Base-by-base conservation (phyloP, 2,329 filamentous ascomycete genomes). In the Cercospora berteroae region DNA sequence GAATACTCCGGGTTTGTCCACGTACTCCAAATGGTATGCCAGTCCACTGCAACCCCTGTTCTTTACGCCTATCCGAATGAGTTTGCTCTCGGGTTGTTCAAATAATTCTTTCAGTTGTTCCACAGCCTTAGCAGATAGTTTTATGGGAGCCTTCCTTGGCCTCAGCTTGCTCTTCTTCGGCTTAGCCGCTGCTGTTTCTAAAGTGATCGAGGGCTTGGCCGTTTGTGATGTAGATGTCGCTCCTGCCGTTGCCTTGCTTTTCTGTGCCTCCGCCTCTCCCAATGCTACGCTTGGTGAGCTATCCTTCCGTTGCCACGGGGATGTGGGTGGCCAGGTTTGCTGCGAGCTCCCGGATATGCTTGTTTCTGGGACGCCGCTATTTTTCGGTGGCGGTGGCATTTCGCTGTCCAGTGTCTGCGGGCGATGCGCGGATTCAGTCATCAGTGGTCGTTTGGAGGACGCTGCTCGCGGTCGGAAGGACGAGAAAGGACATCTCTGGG, bases 11-110 rank as follows among this genome's bases (percentile, higher is more conserved):
- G 94, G 87, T 83, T 94, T 94, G 74, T 98, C 94, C 60, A 98
- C 94, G 74, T 94, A 99, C 80, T 98, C 94, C 29, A 99, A 83
- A 77, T 97, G 89, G 79, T 99, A 99, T 33, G 94, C 90, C 72
- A 98, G 83, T 16, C 95, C 95, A 62, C 93, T 97, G 80, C 95
- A 99, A 9, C 95, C 95, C 71, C 93, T 87, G 80, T 97, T 97
- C 79, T 90, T 93, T 69, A 98, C 95, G 12, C 95, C 94, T 5
- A 99, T 92, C 74, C 95, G 90, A 79, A 99, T 97, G 71, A 97
- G 85, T 81, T 97, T 96, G 2, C 94, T 93, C 27, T 95, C 89
- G 0, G 95, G 95, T 75, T 93, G 90, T 69, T 94, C 88, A 6
- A 97, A 86, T 42, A 99, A 81, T 18, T 86, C 84, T 66, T 88